Conservation (phyloP, 2,329 filamentous ascomycete species). For the Grosmannia penicillata region DNA sequence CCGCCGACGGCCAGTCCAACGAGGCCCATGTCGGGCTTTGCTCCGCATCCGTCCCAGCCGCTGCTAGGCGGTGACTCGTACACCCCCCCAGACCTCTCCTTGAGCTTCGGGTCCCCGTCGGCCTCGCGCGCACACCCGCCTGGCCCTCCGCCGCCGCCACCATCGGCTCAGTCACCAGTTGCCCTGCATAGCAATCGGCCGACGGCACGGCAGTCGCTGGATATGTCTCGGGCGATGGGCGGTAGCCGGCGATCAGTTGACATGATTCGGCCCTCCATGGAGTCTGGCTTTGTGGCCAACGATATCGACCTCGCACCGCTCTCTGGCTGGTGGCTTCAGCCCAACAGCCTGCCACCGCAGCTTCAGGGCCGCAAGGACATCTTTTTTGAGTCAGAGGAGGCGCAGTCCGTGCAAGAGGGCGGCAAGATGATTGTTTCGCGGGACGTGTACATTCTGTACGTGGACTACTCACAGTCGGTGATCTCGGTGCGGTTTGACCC, state of each 20-base stretch:
- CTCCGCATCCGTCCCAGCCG: slow-evolving; percentile 17
- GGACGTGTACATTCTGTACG: slow-evolving; percentile 75
- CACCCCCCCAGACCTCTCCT: slow-evolving; percentile 26
- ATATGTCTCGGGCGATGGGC: slow-evolving; percentile 38
- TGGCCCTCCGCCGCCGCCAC: slow-evolving; percentile 19
- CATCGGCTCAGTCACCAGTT: slow-evolving; percentile 25
- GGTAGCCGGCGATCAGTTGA: slow-evolving; percentile 55
- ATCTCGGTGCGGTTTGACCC: slow-evolving; percentile 68
- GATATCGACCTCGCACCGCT: slow-evolving; percentile 66
- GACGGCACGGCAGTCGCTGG: slow-evolving; percentile 46
- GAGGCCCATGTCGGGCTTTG: slow-evolving; percentile 16
- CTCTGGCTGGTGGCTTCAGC: slow-evolving; percentile 77
- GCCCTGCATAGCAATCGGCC: slow-evolving; percentile 15
- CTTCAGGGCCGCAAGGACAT: slow-evolving; percentile 76
- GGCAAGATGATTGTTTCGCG: slow-evolving; percentile 61
- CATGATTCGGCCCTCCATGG: slow-evolving; percentile 54
- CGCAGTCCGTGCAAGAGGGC: slow-evolving; percentile 51
- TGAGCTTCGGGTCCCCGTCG: slow-evolving; percentile 1
- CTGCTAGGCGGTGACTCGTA: slow-evolving; percentile 29
- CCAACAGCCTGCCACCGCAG: slow-evolving; percentile 63
- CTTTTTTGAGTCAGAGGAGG: slow-evolving; percentile 68
- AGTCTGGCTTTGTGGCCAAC: slow-evolving; percentile 73
- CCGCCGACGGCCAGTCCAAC: slow-evolving; percentile 16
- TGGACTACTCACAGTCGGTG: slow-evolving; percentile 92
- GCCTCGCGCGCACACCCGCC: slow-evolving; percentile 1